These are phyloP conservation scores for Hypocreales sp. DNA, from an alignment of 2,329 filamentous ascomycete species.

Conservation along the genomic window DNA sequence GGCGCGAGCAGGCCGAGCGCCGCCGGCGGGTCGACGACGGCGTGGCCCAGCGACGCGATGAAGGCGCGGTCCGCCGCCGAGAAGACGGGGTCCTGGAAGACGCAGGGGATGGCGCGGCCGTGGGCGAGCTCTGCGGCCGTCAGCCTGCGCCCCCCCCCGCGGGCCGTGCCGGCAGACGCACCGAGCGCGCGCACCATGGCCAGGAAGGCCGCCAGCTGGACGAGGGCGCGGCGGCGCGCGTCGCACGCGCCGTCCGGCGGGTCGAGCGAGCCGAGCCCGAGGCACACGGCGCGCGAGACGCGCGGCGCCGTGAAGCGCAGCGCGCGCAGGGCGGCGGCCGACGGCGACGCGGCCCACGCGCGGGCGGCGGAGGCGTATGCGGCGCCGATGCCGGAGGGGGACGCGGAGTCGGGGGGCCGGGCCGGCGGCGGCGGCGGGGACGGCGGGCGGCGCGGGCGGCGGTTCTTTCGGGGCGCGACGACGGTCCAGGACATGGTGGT, in stretches of 20 bases:
- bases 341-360: conserved; percentile 8
- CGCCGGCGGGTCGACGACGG: conserved; percentile 31
- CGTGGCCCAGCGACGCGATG: conserved; percentile 37
- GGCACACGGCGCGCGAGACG: conserved; percentile 30
- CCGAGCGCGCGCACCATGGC: conserved; percentile 27
- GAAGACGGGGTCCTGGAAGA: conserved; percentile 41
- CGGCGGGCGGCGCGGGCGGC: too few species aligned
- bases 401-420: conserved; percentile 1
- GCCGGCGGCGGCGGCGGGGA: neutral
- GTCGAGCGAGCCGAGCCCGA: conserved; percentile 40
- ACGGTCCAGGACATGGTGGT: too few species aligned
- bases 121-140: conserved; percentile 7
- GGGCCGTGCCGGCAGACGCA: too few species aligned
- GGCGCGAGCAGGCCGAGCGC: conserved; percentile 34
- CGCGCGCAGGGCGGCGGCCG: conserved; percentile 15
- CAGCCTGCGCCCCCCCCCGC: neutral
- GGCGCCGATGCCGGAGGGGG: conserved; percentile 10
- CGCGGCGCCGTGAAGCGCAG: conserved; percentile 8
- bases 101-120: conserved; percentile 20
- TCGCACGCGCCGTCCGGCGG: conserved; percentile 29
- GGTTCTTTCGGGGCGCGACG: too few species aligned
- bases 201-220: conserved; percentile 38
- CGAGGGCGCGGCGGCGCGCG: conserved; percentile 27
- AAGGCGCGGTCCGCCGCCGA: conserved; percentile 32
- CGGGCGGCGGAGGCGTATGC: conserved; percentile 14